phyloP scores from a whole-genome alignment of 352 stramenopile species.

The Pythium chondricola region DNA sequence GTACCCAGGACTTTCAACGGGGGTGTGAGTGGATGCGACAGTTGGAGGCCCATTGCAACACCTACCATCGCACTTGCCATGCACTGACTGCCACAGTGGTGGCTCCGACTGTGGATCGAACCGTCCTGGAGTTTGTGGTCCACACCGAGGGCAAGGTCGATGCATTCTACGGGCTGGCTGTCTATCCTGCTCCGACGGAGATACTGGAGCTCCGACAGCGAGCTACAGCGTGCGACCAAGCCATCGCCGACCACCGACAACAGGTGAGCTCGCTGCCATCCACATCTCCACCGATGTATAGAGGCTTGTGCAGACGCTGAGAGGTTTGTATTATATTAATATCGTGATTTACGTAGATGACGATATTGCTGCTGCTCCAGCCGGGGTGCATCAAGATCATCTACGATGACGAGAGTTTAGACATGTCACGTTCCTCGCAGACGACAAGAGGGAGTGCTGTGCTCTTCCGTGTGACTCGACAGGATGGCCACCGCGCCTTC shows the following conservation, averaged over 20 bases:
- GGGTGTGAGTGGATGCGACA: constrained; percentile 1
- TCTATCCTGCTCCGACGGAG: neutral
- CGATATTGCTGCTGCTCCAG: constrained; percentile 21
- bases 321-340: neutral
- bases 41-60: neutral
- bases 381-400: constrained; percentile 29
- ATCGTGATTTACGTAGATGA: constrained; percentile 13
- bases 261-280: neutral
- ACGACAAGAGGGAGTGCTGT: constrained; percentile 16
- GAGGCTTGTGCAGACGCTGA: too few relatives aligned
- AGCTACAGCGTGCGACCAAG: neutral
- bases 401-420: constrained; percentile 34
- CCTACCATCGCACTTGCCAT: neutral
- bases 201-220: neutral
- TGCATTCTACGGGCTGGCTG: neutral
- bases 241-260: neutral
- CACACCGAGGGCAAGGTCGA: too few relatives aligned
- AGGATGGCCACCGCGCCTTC: constrained; percentile 40
- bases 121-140: too few relatives aligned
- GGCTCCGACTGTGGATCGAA: too few relatives aligned
- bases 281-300: neutral
- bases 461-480: constrained; percentile 33
- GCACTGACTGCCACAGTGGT: too few relatives aligned
- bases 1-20: constrained; percentile 19
- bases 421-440: constrained; percentile 6